These are phyloP conservation scores for Thraustochytrium striatum DNA, from an alignment of 352 stramenopile genomes.

Conservation along the genomic window DNA sequence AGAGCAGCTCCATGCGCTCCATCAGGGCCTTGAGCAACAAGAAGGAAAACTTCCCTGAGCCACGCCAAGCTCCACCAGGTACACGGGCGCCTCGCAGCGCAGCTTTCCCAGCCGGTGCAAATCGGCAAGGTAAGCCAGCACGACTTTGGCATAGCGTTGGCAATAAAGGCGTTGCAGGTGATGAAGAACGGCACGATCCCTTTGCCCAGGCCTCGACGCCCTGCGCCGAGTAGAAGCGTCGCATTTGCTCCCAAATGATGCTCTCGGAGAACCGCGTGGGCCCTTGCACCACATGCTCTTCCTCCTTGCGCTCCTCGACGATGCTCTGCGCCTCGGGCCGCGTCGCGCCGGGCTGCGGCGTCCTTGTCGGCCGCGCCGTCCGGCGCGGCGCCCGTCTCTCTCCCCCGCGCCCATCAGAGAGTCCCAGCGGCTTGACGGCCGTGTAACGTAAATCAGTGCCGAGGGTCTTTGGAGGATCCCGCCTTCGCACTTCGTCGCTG, in stretches of 20 bases:
- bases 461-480: no score
- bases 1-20: slow-evolving; percentile 54
- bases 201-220: slow-evolving; percentile 47
- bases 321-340: neutral
- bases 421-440: no score
- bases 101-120: neutral
- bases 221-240: slow-evolving; percentile 45
- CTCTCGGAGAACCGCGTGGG: slow-evolving; percentile 11
- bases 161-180: slow-evolving; percentile 53
- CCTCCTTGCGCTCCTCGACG: neutral
- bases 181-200: slow-evolving; percentile 53
- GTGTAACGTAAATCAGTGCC: no score
- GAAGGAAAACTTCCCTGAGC: slow-evolving; percentile 56
- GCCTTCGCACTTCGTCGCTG: no score
- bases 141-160: slow-evolving; percentile 53
- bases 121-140: slow-evolving; percentile 41
- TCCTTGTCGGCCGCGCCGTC: no score
- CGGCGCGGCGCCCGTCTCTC: no score
- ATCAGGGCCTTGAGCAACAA: slow-evolving; percentile 54
- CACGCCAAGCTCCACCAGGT: slow-evolving; percentile 57
- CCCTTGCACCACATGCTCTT: neutral
- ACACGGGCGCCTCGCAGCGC: slow-evolving; percentile 52
- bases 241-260: slow-evolving; percentile 49
- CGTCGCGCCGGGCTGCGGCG: neutral
- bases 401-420: no score